These are phyloP conservation scores for Dipteronia sinensis DNA, from an alignment of 345 rosid species.

Conservation along the genomic window DNA sequence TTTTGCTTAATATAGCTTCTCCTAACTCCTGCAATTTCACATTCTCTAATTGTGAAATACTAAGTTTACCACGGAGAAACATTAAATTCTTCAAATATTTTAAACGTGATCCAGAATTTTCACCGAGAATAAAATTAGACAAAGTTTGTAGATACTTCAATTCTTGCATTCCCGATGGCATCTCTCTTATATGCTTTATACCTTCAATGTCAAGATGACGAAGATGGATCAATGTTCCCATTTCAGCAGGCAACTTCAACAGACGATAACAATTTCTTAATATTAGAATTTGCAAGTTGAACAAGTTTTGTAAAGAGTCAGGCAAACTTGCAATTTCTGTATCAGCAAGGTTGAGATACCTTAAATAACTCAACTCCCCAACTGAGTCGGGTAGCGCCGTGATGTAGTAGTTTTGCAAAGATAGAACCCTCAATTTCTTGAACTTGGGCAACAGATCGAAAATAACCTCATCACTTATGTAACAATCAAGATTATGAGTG, in stretches of 20 bases:
- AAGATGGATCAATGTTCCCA: background rate
- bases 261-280: slow-evolving; percentile 5
- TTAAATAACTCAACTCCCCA: background rate
- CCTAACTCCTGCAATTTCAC: too few species aligned
- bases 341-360: slow-evolving; percentile 15
- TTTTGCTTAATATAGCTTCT: background rate
- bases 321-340: background rate
- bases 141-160: background rate
- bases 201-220: slow-evolving; percentile 14
- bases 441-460: background rate
- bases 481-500: background rate
- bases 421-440: background rate
- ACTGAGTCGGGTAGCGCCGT: background rate
- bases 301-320: background rate
- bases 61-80: background rate
- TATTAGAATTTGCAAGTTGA: background rate
- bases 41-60: background rate
- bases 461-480: background rate
- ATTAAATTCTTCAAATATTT: background rate
- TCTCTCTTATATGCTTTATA: background rate
- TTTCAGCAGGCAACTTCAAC: background rate
- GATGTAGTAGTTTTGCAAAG: background rate
- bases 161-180: background rate
- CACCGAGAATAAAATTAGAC: background rate
- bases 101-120: background rate